A percentile compares a stretch with the other conserved stretches of the same genome.
Evolutionary conservation across 345 rosid species (phyloP).

Genomic region (Aethionema arabicum): DNA sequence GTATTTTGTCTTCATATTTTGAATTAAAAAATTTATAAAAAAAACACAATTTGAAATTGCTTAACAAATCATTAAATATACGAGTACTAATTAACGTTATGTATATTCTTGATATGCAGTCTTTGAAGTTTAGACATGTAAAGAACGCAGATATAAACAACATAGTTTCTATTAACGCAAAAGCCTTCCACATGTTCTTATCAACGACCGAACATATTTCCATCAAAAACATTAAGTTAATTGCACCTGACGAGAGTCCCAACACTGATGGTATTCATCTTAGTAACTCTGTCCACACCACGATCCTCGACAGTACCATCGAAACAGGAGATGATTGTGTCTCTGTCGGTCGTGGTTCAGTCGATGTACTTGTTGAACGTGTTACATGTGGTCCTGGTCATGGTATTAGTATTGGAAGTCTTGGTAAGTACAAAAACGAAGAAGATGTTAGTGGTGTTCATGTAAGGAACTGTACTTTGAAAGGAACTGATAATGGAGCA

Average conservation of each 20-base stretch:
- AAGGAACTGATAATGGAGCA: conserved; percentile 33
- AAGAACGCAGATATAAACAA: conserved; percentile 34
- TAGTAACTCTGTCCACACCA: conserved; percentile 33
- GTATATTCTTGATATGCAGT: conserved; percentile 38
- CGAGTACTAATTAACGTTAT: neutral
- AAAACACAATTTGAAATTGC: too few relatives aligned
- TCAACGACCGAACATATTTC: conserved; percentile 29
- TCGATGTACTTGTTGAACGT: conserved; percentile 34
- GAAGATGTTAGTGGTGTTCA: conserved; percentile 33
- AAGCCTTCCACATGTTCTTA: conserved; percentile 54
- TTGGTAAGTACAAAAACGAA: conserved; percentile 36
- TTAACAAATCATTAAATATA: neutral
- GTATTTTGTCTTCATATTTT: too few relatives aligned
- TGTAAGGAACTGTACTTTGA: conserved; percentile 33
- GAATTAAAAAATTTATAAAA: too few relatives aligned
- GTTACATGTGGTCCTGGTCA: conserved; percentile 39
- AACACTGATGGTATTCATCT: conserved; percentile 42
- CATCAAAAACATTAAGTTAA: conserved; percentile 34
- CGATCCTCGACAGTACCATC: conserved; percentile 29
- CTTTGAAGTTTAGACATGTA: conserved; percentile 42
- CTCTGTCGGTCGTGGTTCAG: conserved; percentile 39
- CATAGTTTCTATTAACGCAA: conserved; percentile 49
- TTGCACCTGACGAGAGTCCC: conserved; percentile 58
- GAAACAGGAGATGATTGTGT: conserved; percentile 40
- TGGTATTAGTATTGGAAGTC: conserved; percentile 41